Base-by-base conservation (phyloP, 2,329 filamentous ascomycete species). In the Ophiostoma himal-ulmi region DNA sequence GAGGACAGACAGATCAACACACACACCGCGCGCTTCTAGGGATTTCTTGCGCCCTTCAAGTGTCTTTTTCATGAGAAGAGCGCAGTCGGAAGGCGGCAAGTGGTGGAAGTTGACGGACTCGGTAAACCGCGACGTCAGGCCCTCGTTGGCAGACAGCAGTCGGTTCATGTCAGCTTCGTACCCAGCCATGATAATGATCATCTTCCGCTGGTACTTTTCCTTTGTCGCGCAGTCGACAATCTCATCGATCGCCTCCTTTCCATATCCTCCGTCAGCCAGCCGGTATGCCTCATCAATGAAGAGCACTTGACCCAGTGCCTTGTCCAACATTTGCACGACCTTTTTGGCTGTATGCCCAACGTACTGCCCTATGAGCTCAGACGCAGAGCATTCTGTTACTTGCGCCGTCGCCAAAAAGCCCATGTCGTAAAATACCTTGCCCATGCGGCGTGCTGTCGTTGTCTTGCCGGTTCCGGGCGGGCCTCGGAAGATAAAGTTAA, bases 211-310 rank as follows among this genome's bases (percentile, higher is more conserved):
- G 75, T 86, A 92, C 52, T 80, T 83, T 0, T 83, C 82, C 72
- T 91, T 86, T 1, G 83, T 85, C 0, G 83, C 75, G 0, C 78
- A 81, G 72, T 85, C 83, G 0, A 86, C 83, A 0, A 87, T 75
- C 75, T 87, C 85, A 62, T 86, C 84, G 2, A 86, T 77, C 0
- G 85, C 84, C 71, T 86, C 84, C 64, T 84, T 83, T 0, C 85
- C 88, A 73, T 86, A 92, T 0, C 75, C 75, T 0, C 86, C 86
- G 0, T 85, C 83, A 0, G 79, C 82, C 0, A 92, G 83, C 0
- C 89, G 83, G 73, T 92, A 92, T 0, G 90, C 90, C 75, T 92
- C 89, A 70, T 93, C 90, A 8, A 93, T 84, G 72, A 93, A 89
- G 0, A 93, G 81, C 0, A 93, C 87, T 30, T 84, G 86, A 0